Evolutionary conservation across 1,284 basidiomycete genomes (phyloP), one percentile per base, ranked within the genome.

Genomic region (Irpex sp.): DNA sequence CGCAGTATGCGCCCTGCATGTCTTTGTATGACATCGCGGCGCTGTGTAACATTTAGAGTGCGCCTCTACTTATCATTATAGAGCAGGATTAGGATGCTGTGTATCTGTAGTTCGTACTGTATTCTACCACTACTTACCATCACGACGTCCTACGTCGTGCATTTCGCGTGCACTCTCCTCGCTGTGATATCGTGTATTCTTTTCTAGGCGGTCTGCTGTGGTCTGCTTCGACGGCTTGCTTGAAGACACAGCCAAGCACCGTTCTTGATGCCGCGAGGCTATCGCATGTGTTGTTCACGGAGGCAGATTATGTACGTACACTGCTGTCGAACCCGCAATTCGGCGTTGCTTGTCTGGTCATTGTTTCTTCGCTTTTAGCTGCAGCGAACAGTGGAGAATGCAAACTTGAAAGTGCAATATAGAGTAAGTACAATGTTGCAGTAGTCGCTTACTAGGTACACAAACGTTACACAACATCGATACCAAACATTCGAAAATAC

Each of bases 61-160:
- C 48, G 8, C 48, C 48, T 21, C 48, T 10, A 10, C 19, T 18
- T 51, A 21, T 51, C 8, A 45, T 45, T 16, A 45, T 51, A 21
- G 48, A 51, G 1, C 48, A 51, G 39, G 39, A 45, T 14, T 51
- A 12, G 19, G 45, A 57, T 59, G 61, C 55, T 59, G 58, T 62
- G 57, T 62, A 62, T 62, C 47, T 37, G 54, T 59, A 54, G 35
- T 52, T 59, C 23, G 37, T 37, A 28, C 28, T 61, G 56, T 62
- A 59, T 33, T 47, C 48, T 51, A 19, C 48, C 48, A 51, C 18
- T 7, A 45, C 18, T 14, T 45, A 14, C 12, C 48, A 19, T 51
- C 9, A 18, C 9, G 9, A 51, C 48, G 9, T 51, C 18, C 2
- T 18, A 10, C 18, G 19, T 14, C 3, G 48, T 51, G 48, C 48